Evolutionary conservation across 106 monocot genomes (phyloP).

Genomic region (Triglochin maritima): DNA sequence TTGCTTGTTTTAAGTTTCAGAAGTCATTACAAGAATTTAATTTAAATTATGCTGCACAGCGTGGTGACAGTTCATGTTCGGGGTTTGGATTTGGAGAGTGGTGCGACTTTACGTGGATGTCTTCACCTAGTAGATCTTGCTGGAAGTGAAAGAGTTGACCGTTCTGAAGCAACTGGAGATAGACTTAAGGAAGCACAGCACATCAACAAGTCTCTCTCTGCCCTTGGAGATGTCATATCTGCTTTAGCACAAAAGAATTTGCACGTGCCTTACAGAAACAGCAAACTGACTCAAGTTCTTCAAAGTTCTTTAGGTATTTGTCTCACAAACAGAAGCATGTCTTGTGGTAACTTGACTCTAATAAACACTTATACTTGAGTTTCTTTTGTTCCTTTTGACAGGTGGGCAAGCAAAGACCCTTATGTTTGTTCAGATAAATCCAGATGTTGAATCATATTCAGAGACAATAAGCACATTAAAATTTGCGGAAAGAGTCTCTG

Average conservation of each 20-base stretch:
- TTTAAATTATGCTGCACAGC: slow-evolving; percentile 24
- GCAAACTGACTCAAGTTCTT: slow-evolving; percentile 97
- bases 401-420: slow-evolving; percentile 98
- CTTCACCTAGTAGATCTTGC: slow-evolving; percentile 92
- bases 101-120: slow-evolving; percentile 58
- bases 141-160: slow-evolving; percentile 93
- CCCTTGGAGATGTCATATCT: slow-evolving; percentile 90
- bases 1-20: not conserved
- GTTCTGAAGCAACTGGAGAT: slow-evolving; percentile 87
- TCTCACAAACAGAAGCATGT: not conserved
- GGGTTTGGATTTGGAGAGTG: slow-evolving; percentile 65
- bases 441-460: slow-evolving; percentile 76
- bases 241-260: slow-evolving; percentile 72
- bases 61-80: slow-evolving; percentile 86
- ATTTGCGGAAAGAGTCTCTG: slow-evolving; percentile 98
- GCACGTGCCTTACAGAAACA: slow-evolving; percentile 97
- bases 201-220: slow-evolving; percentile 93
- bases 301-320: slow-evolving; percentile 83
- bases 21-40: not conserved
- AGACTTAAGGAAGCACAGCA: slow-evolving; percentile 90
- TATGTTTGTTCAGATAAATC: slow-evolving; percentile 97
- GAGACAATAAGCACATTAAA: slow-evolving; percentile 91
- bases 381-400: slow-evolving; percentile 10
- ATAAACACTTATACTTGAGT: not conserved
- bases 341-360: no score